Base-by-base conservation (phyloP, 768 basidiomycete species). In the Leccinum subgranulosum region DNA sequence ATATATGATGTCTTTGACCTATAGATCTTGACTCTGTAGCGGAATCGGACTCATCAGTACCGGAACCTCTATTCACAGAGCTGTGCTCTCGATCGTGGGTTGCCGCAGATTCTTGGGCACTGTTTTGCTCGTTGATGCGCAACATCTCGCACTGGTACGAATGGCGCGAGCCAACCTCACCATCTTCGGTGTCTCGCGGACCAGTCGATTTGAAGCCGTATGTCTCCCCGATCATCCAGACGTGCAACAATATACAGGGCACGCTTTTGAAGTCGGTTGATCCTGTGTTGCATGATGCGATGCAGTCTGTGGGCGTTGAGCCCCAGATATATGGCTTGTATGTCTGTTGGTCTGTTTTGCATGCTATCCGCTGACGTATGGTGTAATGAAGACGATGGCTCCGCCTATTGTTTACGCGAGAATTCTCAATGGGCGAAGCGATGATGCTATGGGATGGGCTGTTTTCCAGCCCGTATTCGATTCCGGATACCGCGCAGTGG, bases 281-380 rank as follows among this genome's bases (percentile, higher is more conserved):
- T 72, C 92, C 92, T 17, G 71, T 83, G 45, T 75, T 98, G 21
- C 88, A 86, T 79, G 81, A 83, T 58, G 79, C 81, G 52, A 77
- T 99, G 76, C 87, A 92, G 62, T 81, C 80, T 34, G 81, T 85
- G 39, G 90, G 90, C 6, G 87, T 98, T 43, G 97, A 99, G 71
- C 94, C 95, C 5, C 97, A 98, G 69, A 90, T 98, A 19, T 99
- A 94, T 75, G 94, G 92, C 56, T 94, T 98, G 90, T 94, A 73
- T 71, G 91, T 75, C 53, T 11, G 31, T 58, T 25, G 23, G 55
- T 59, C 55, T 43, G 11, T 56, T 48, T 48, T 43, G 14, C 39
- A 55, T 61, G 50, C 48, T 51, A 55, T 51, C 12, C 28, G 25
- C 63, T 68, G 47, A 68, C 49, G 14, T 65, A 43, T 19, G 53